These are phyloP conservation scores for Wickerhamiella qilinensis DNA, from an alignment of 805 yeast species.

Conservation along the genomic window DNA sequence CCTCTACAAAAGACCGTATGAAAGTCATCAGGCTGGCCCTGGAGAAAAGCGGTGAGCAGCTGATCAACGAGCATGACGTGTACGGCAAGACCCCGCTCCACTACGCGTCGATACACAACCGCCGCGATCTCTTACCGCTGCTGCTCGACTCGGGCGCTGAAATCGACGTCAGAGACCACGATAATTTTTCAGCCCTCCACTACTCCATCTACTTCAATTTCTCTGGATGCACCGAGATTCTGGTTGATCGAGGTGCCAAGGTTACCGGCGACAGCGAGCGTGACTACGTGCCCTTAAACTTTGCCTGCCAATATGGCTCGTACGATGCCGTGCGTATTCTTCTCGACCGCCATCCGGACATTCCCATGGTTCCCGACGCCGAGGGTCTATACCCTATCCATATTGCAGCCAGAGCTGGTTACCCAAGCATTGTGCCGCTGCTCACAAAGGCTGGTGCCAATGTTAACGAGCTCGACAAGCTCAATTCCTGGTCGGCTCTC, in stretches of 20 bases:
- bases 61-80: constrained; percentile 15
- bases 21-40: constrained; percentile 20
- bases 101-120: constrained; percentile 52
- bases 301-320: constrained; percentile 79
- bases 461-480: constrained; percentile 64
- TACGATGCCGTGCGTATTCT: constrained; percentile 50
- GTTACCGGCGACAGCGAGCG: constrained; percentile 25
- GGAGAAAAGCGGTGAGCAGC: constrained; percentile 14
- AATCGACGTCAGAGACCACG: constrained; percentile 24
- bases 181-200: constrained; percentile 56
- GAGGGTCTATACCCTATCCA: constrained; percentile 80
- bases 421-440: constrained; percentile 47
- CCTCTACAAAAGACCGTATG: constrained; percentile 18
- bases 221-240: constrained; percentile 33
- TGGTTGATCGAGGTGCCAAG: constrained; percentile 32
- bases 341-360: constrained; percentile 27
- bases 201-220: constrained; percentile 61
- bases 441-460: constrained; percentile 40
- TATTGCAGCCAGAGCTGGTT: constrained; percentile 76
- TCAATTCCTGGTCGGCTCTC: constrained; percentile 87
- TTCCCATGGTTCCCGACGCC: constrained; percentile 44
- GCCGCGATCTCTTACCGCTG: constrained; percentile 27
- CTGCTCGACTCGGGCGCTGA: constrained; percentile 27
- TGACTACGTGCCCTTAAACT: constrained; percentile 46
- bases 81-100: constrained; percentile 71